Percentiles rank a stretch among this genome's conserved stretches.
phyloP scores from a whole-genome alignment of 2,329 filamentous ascomycete species.

The Stachybotrys echinatus region DNA sequence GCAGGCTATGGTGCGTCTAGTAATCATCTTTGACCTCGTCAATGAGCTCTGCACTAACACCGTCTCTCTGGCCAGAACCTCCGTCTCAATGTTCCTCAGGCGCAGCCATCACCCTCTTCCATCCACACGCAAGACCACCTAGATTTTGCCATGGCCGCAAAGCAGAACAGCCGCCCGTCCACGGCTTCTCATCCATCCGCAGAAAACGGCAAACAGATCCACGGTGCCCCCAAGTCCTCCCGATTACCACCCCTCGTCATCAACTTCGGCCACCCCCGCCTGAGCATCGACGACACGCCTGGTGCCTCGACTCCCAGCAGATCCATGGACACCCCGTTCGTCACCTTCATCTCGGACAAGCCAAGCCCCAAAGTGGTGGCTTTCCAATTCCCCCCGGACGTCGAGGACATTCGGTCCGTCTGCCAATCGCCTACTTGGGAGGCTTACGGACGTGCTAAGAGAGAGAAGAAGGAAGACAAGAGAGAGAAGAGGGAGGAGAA shows the following conservation, averaged over 20 bases:
- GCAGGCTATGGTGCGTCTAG: constrained; percentile 46
- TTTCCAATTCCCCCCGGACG: constrained; percentile 22
- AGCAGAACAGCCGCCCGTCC: neutral
- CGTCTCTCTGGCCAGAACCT: neutral
- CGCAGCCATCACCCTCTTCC: neutral
- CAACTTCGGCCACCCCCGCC: neutral
- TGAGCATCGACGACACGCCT: neutral
- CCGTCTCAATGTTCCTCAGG: neutral
- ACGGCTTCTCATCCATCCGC: neutral
- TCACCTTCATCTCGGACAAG: constrained; percentile 10
- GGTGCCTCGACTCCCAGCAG: neutral
- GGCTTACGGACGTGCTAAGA: constrained; percentile 47
- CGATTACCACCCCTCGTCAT: neutral
- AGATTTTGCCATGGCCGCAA: neutral
- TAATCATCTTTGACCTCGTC: neutral
- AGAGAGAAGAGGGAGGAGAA: constrained; percentile 34
- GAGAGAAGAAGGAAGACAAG: constrained; percentile 44
- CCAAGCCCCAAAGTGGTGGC: constrained; percentile 21
- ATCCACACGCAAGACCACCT: neutral
- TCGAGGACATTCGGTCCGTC: constrained; percentile 31
- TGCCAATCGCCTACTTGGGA: constrained; percentile 62
- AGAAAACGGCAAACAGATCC: neutral
- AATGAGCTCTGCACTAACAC: neutral
- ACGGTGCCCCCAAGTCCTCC: neutral
- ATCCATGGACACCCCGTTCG: neutral